Evolutionary conservation across 2,329 filamentous ascomycete species (phyloP).

Genomic region (Epichloe aotearoae): DNA sequence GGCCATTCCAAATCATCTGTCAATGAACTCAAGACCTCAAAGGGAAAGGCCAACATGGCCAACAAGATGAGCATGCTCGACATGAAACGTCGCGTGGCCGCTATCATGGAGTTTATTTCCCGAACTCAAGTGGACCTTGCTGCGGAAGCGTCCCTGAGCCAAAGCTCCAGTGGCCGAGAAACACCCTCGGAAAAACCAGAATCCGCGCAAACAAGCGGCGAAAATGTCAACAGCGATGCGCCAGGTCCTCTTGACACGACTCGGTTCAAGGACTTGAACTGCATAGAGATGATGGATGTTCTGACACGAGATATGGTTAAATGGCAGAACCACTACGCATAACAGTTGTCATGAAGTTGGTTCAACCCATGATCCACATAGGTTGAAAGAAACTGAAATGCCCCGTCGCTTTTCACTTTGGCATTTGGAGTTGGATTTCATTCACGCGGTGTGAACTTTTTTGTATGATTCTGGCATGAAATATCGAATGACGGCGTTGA

Average conservation of each 20-base stretch:
- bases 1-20: slow-evolving; percentile 22
- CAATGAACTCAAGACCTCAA: slow-evolving; percentile 39
- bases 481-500: slow-evolving; percentile 5
- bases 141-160: slow-evolving; percentile 41
- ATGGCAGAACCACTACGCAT: slow-evolving; percentile 64
- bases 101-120: slow-evolving; percentile 80
- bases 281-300: slow-evolving; percentile 82
- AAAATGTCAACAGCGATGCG: slow-evolving; percentile 13
- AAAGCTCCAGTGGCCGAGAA: slow-evolving; percentile 18
- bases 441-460: background rate
- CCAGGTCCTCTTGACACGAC: slow-evolving; percentile 18
- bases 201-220: slow-evolving; percentile 23
- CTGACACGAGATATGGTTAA: slow-evolving; percentile 68
- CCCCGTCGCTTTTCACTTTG: background rate
- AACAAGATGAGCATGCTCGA: slow-evolving; percentile 74
- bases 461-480: slow-evolving; percentile 5
- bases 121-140: slow-evolving; percentile 81
- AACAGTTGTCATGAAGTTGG: slow-evolving; percentile 4
- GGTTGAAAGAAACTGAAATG: background rate
- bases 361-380: background rate
- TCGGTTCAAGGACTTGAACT: slow-evolving; percentile 63
- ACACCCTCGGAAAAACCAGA: slow-evolving; percentile 22
- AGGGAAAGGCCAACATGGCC: slow-evolving; percentile 37
- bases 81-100: slow-evolving; percentile 72
- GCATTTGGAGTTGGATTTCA: background rate